These are phyloP conservation scores for Coniochaeta ligniaria DNA, from an alignment of 2,329 filamentous ascomycete species.

Conservation along the genomic window DNA sequence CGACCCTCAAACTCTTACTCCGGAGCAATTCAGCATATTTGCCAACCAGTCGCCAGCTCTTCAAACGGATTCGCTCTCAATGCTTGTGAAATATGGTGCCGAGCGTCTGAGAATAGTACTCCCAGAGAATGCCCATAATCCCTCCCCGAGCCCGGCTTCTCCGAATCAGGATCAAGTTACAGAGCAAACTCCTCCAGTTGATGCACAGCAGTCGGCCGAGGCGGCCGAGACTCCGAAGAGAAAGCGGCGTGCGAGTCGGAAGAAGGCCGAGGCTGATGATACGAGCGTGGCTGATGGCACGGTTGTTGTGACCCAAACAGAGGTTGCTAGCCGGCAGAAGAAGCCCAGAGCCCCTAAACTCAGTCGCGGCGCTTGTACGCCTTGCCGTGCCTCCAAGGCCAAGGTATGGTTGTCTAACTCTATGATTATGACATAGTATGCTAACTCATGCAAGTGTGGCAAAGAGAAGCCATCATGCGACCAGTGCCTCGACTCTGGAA, in stretches of 20 bases:
- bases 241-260: slow-evolving; percentile 5
- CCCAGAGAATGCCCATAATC: slow-evolving; percentile 29
- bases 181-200: background rate
- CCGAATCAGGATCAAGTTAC: background rate
- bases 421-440: slow-evolving; percentile 12
- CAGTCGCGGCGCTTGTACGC: slow-evolving; percentile 26
- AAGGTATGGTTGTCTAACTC: slow-evolving; percentile 26
- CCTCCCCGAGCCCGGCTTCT: slow-evolving; percentile 8
- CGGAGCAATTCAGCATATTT: slow-evolving; percentile 52
- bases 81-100: slow-evolving; percentile 51
- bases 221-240: background rate
- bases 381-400: slow-evolving; percentile 26
- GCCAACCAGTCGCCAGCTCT: slow-evolving; percentile 51
- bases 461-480: slow-evolving; percentile 30
- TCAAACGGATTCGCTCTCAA: slow-evolving; percentile 45
- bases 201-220: background rate
- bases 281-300: slow-evolving; percentile 2
- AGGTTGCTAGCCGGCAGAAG: background rate
- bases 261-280: slow-evolving; percentile 2
- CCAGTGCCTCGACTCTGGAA: slow-evolving; percentile 23
- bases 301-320: slow-evolving; percentile 2
- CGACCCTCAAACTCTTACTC: slow-evolving; percentile 42
- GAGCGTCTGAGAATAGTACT: slow-evolving; percentile 51
- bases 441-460: slow-evolving; percentile 23
- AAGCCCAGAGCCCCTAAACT: slow-evolving; percentile 6